Evolutionary conservation across 2,329 filamentous ascomycete genomes (phyloP), one percentile per base, ranked within the genome.

Genomic region (Sporothrix variecibatus): DNA sequence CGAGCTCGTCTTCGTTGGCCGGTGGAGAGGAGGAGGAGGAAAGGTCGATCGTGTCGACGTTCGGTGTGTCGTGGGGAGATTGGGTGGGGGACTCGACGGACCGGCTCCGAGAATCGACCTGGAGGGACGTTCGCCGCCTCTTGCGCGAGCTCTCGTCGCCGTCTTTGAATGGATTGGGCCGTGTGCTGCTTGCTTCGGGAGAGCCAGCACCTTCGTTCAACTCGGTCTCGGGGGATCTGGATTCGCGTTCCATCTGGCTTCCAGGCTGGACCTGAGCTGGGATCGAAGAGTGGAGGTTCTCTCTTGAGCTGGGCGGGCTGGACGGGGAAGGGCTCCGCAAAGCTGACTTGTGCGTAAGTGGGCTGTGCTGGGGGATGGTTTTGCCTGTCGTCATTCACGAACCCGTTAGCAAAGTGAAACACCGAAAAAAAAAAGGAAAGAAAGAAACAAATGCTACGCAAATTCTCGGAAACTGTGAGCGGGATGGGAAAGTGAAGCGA

Each of bases 121-220:
- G 86, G 71, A 85, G 82, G 17, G 89, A 91, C 40, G 89, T 90
- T 77, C 89, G 87, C 76, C 88, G 89, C 71, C 90, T 88, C 81
- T 92, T 92, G 77, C 89, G 85, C 73, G 86, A 84, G 65, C 82
- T 79, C 77, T 89, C 87, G 79, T 82, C 84, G 81, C 90, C 88
- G 82, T 69, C 69, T 38, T 90, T 86, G 80, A 91, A 91, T 56
- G 90, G 90, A 77, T 91, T 91, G 71, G 88, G 88, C 76, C 90
- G 87, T 78, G 87, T 89, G 79, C 89, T 88, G 81, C 86, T 86
- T 81, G 88, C 87, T 84, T 92, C 90, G 82, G 87, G 87, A 79
- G 89, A 91, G 82, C 85, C 84, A 79, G 87, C 86, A 82, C 87
- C 87, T 83, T 89, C 87, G 85, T 83, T 85, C 81, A 84, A 83